Conservation (phyloP, 1,139 yeast species). For the Blastobotrys ciferrii region DNA sequence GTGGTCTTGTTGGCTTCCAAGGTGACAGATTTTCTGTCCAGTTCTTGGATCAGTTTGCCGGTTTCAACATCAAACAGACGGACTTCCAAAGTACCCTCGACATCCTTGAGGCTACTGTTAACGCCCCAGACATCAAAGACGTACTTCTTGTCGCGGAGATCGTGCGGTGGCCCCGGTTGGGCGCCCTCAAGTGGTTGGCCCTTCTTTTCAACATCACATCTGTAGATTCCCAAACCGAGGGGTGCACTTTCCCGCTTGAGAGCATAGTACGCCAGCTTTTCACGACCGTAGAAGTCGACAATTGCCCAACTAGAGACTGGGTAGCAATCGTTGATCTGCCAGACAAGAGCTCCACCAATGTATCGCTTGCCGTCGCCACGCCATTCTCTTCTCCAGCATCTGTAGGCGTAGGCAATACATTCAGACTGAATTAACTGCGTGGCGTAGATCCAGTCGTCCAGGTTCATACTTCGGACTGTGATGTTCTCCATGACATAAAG, state of each 20-base stretch:
- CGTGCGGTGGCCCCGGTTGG: constrained; percentile 27
- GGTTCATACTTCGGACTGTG: constrained; percentile 36
- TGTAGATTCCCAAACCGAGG: constrained; percentile 40
- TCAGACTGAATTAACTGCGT: constrained; percentile 53
- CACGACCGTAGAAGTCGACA: constrained; percentile 42
- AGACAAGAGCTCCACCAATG: constrained; percentile 46
- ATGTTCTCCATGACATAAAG: constrained; percentile 47
- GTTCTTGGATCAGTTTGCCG: constrained; percentile 33
- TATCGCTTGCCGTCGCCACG: constrained; percentile 37
- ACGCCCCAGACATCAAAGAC: constrained; percentile 47
- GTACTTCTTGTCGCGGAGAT: constrained; percentile 31
- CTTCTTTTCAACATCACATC: constrained; percentile 30
- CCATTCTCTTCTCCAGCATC: constrained; percentile 50
- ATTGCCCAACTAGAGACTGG: constrained; percentile 51
- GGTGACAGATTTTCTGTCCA: constrained; percentile 22
- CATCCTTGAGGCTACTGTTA: constrained; percentile 34
- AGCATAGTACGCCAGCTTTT: constrained; percentile 48
- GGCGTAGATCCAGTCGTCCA: constrained; percentile 46
- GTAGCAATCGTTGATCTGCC: constrained; percentile 56
- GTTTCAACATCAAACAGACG: constrained; percentile 37
- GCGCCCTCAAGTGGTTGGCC: constrained; percentile 16
- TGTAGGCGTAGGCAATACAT: constrained; percentile 47
- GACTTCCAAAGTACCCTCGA: constrained; percentile 34
- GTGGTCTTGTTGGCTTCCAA: constrained; percentile 41
- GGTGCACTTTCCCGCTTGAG: constrained; percentile 46